These are phyloP conservation scores for Trichoderma sp. DNA, from an alignment of 2,329 filamentous ascomycete genomes.

Conservation along the genomic window DNA sequence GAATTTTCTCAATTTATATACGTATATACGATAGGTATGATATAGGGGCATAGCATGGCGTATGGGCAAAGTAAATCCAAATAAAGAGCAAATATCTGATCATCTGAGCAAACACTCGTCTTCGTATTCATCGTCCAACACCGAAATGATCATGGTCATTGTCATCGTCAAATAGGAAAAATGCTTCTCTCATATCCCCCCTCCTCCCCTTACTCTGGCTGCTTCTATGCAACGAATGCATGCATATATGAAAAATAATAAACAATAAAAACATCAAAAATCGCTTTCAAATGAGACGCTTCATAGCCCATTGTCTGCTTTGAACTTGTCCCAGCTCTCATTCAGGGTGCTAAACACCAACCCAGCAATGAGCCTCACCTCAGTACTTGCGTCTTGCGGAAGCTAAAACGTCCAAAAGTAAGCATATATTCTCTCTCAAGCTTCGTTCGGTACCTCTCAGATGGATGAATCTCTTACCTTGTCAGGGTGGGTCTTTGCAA, in stretches of 20 bases:
- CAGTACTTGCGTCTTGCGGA: conserved; percentile 64
- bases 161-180: not conserved
- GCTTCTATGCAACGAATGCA: not conserved
- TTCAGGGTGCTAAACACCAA: conserved; percentile 69
- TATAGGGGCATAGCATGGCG: conserved; percentile 25
- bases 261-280: not conserved
- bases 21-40: conserved; percentile 8
- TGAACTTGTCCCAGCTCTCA: conserved; percentile 74
- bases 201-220: not conserved
- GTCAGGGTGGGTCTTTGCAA: conserved; percentile 96
- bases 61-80: conserved; percentile 18
- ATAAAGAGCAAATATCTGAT: not conserved
- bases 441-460: not conserved
- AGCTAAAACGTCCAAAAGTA: conserved; percentile 46
- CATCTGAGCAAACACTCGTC: not conserved
- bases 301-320: conserved; percentile 66
- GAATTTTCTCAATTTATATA: not conserved
- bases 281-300: not conserved
- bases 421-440: not conserved
- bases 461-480: conserved; percentile 66
- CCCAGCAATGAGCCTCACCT: conserved; percentile 65
- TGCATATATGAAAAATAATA: not conserved
- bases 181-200: not conserved
- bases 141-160: not conserved
- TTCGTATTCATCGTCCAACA: conserved; percentile 10